A percentile compares a stretch with the other conserved stretches of the same genome.
Evolutionary conservation across 192 early-diverging fungal genomes (phyloP).

Genomic region (Thamnidium elegans): DNA sequence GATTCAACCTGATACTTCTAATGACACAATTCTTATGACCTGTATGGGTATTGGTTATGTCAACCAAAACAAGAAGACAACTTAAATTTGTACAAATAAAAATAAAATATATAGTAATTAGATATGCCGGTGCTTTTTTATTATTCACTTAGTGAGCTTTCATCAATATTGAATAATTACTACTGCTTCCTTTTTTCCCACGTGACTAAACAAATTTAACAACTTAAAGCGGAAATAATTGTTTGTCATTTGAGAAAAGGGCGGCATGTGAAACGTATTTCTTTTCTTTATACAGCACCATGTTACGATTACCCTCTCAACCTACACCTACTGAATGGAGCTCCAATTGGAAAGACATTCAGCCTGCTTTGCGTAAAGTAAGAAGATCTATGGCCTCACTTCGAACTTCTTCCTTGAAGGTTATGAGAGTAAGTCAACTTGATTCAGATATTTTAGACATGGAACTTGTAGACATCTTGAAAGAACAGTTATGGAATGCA

Average conservation of each 20-base stretch:
- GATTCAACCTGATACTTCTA: conserved; percentile 60
- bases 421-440: conserved; percentile 79
- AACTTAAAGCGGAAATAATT: too few relatives aligned
- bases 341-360: conserved; percentile 49
- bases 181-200: too few relatives aligned
- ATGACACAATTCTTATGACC: conserved; percentile 65
- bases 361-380: conserved; percentile 44
- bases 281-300: neutral
- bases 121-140: too few relatives aligned
- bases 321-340: conserved; percentile 37
- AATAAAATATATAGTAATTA: too few relatives aligned
- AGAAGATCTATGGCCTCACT: conserved; percentile 51
- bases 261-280: too few relatives aligned
- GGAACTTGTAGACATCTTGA: conserved; percentile 73
- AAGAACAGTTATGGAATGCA: conserved; percentile 71
- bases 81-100: conserved; percentile 30
- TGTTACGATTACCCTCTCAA: conserved; percentile 19
- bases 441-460: conserved; percentile 80
- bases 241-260: too few relatives aligned
- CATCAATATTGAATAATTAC: too few relatives aligned
- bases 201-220: too few relatives aligned
- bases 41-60: conserved; percentile 87
- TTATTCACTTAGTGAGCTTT: too few relatives aligned
- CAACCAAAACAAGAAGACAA: conserved; percentile 88
- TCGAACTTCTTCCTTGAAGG: conserved; percentile 49